Conservation (phyloP, 2,329 filamentous ascomycete genomes). For the Fusarium sp. region DNA sequence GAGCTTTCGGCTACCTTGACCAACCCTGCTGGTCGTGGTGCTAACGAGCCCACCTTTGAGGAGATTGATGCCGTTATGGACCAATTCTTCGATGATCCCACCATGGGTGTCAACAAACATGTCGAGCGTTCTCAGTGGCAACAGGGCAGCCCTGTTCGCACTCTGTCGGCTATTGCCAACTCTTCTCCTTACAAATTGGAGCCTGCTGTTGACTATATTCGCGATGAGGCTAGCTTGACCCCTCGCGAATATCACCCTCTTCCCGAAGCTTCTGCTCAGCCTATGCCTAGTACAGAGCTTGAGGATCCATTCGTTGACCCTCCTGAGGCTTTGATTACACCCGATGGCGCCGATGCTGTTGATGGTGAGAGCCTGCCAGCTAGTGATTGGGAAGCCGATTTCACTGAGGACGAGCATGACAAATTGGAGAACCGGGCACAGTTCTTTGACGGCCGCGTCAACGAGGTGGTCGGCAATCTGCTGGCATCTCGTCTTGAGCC, state of each 20-base stretch:
- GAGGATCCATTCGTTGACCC: constrained; percentile 75
- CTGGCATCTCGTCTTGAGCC: constrained; percentile 84
- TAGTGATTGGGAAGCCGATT: constrained; percentile 93
- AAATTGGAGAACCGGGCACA: constrained; percentile 85
- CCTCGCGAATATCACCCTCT: constrained; percentile 69
- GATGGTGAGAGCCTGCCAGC: constrained; percentile 71
- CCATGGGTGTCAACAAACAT: constrained; percentile 79
- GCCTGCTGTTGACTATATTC: constrained; percentile 68
- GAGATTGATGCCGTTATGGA: constrained; percentile 96
- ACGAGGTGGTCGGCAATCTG: constrained; percentile 84
- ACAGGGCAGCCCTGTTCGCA: constrained; percentile 43
- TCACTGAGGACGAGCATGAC: constrained; percentile 85
- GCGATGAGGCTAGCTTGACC: constrained; percentile 81
- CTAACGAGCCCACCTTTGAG: constrained; percentile 73
- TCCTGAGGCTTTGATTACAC: constrained; percentile 62
- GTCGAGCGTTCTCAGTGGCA: constrained; percentile 63
- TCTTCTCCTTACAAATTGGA: constrained; percentile 69
- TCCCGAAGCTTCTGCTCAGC: constrained; percentile 63
- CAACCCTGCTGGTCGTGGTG: constrained; percentile 38
- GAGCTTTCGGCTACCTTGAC: constrained; percentile 35
- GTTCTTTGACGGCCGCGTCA: constrained; percentile 94
- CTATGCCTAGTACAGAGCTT: constrained; percentile 67
- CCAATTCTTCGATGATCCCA: constrained; percentile 80
- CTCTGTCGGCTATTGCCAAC: constrained; percentile 52
- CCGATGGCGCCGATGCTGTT: constrained; percentile 65